phyloP scores from a whole-genome alignment of 306 rosid species.

The Ammopiptanthus mongolicus region DNA sequence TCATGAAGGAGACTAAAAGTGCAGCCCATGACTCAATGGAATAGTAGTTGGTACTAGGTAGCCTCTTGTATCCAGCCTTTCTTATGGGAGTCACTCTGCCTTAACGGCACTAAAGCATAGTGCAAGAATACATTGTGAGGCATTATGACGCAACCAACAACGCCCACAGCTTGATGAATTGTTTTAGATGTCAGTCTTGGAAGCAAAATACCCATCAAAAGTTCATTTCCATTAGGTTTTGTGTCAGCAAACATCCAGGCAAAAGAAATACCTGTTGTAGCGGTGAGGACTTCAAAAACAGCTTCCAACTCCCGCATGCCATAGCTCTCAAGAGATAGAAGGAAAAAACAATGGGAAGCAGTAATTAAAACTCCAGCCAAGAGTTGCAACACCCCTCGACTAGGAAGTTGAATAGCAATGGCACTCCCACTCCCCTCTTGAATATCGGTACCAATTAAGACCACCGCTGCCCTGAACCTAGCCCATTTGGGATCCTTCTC shows the following conservation, averaged over 20 bases:
- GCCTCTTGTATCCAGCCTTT: constrained; percentile 81
- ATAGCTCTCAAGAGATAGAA: constrained; percentile 78
- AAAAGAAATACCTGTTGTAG: constrained; percentile 69
- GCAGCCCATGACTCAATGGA: constrained; percentile 69
- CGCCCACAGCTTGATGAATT: constrained; percentile 89
- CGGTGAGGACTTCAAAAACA: constrained; percentile 75
- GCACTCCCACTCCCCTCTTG: constrained; percentile 93
- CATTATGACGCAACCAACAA: constrained; percentile 85
- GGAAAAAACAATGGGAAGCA: constrained; percentile 73
- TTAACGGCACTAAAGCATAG: constrained; percentile 84
- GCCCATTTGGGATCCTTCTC: constrained; percentile 82
- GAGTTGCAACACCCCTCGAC: constrained; percentile 60
- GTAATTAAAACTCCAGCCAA: constrained; percentile 86
- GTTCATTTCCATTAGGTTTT: constrained; percentile 65
- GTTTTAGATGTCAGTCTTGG: constrained; percentile 79
- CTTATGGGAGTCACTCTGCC: constrained; percentile 55
- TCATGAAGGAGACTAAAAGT: constrained; percentile 74
- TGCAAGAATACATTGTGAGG: constrained; percentile 87
- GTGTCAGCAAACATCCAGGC: constrained; percentile 90
- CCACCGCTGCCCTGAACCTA: constrained; percentile 69
- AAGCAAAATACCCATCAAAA: constrained; percentile 66
- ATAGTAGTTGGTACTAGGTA: constrained; percentile 75
- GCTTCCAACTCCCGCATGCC: constrained; percentile 93
- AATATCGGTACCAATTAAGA: constrained; percentile 82
- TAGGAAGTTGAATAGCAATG: constrained; percentile 76